Conservation (phyloP, 768 basidiomycete species). For the Suillus luteus region DNA sequence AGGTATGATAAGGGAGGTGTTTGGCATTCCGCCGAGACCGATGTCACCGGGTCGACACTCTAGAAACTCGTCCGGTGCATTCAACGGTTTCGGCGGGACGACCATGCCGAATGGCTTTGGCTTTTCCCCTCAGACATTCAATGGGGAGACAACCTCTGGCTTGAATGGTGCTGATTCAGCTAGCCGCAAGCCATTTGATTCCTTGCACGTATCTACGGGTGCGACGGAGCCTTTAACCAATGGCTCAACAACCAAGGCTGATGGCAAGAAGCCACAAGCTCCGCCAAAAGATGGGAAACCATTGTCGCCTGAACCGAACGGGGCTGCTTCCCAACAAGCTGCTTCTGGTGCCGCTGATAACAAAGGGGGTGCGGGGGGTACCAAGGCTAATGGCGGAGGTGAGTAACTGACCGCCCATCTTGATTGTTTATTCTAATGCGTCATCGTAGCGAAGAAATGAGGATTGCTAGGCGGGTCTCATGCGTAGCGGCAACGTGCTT, state of each 20-base stretch:
- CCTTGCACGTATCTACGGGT: background rate
- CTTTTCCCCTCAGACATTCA: background rate
- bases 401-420: background rate
- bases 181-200: background rate
- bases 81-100: background rate
- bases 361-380: background rate
- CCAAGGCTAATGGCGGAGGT: background rate
- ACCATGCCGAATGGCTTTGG: background rate
- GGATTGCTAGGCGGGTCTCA: background rate
- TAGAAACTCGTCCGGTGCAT: background rate
- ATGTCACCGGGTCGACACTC: constrained; percentile 4
- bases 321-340: background rate
- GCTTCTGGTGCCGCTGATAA: background rate
- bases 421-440: background rate
- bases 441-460: constrained; percentile 2
- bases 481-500: too few relatives aligned
- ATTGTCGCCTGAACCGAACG: background rate
- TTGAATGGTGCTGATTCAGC: background rate
- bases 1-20: constrained; percentile 35
- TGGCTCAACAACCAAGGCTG: background rate
- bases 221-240: background rate
- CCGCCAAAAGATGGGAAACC: background rate
- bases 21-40: constrained; percentile 18
- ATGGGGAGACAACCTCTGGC: background rate
- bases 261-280: background rate